These are phyloP conservation scores for Colletotrichum tamarilloi DNA, from an alignment of 2,329 filamentous ascomycete genomes.

Conservation along the genomic window DNA sequence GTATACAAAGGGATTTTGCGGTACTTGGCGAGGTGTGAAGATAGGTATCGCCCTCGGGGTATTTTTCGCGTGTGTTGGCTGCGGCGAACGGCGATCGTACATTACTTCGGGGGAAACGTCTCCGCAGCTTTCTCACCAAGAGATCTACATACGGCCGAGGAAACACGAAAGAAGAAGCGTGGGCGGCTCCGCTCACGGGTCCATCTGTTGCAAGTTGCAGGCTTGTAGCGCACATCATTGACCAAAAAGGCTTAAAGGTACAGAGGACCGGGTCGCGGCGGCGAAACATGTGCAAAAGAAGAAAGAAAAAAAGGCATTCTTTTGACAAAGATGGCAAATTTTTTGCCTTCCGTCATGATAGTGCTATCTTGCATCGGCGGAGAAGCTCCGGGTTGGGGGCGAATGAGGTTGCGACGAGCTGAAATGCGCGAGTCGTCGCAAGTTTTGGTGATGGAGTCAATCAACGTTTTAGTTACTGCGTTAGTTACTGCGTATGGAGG, in stretches of 20 bases:
- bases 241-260: neutral
- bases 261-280: neutral
- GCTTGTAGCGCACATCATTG: neutral
- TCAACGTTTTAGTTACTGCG: no score
- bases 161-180: neutral
- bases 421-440: neutral
- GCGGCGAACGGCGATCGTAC: conserved; percentile 20
- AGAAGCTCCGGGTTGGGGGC: neutral
- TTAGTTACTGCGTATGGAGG: neutral
- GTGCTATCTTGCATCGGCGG: neutral
- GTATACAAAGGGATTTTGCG: neutral
- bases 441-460: neutral
- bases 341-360: no score
- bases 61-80: conserved; percentile 13
- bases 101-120: conserved; percentile 10
- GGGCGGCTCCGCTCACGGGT: neutral
- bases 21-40: neutral
- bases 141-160: conserved; percentile 22
- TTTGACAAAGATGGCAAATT: no score
- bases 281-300: neutral
- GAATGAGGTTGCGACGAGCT: neutral
- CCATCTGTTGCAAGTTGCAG: neutral
- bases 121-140: neutral
- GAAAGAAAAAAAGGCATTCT: no score
- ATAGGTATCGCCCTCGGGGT: neutral